These are phyloP conservation scores for Crithidia sp. DNA, from an alignment of 208 protist species.

Conservation along the genomic window DNA sequence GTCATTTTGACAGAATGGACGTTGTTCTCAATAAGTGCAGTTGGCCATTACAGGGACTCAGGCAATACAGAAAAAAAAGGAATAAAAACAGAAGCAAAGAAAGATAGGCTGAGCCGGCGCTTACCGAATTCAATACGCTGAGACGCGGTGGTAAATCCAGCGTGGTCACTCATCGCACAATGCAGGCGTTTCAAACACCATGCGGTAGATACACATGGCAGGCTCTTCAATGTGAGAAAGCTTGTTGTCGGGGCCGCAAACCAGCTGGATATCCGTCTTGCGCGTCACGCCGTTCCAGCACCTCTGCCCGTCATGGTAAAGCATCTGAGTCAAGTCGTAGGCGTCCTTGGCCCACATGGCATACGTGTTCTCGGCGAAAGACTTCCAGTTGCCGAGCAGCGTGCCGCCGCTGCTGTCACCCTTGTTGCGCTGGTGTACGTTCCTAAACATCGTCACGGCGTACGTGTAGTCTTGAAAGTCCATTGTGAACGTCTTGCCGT, in stretches of 20 bases:
- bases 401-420: conserved; percentile 14
- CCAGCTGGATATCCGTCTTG: conserved; percentile 58
- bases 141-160: too few relatives aligned
- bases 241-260: conserved; percentile 70
- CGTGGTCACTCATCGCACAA: conserved; percentile 53
- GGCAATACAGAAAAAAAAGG: too few relatives aligned
- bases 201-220: conserved; percentile 73
- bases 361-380: conserved; percentile 76
- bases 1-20: too few relatives aligned
- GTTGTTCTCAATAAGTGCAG: too few relatives aligned
- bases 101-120: neutral
- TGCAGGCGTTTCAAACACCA: conserved; percentile 80
- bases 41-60: too few relatives aligned
- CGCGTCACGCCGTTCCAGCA: conserved; percentile 66
- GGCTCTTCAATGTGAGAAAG: conserved; percentile 64
- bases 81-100: neutral
- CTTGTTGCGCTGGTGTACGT: conserved; percentile 48
- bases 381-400: conserved; percentile 58
- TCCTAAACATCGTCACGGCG: conserved; percentile 55
- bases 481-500: conserved; percentile 53
- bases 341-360: conserved; percentile 60
- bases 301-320: conserved; percentile 46
- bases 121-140: neutral
- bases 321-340: conserved; percentile 63
- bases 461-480: conserved; percentile 62